Evolutionary conservation across 1,284 basidiomycete genomes (phyloP).

Genomic region (Dichomitus squalens): DNA sequence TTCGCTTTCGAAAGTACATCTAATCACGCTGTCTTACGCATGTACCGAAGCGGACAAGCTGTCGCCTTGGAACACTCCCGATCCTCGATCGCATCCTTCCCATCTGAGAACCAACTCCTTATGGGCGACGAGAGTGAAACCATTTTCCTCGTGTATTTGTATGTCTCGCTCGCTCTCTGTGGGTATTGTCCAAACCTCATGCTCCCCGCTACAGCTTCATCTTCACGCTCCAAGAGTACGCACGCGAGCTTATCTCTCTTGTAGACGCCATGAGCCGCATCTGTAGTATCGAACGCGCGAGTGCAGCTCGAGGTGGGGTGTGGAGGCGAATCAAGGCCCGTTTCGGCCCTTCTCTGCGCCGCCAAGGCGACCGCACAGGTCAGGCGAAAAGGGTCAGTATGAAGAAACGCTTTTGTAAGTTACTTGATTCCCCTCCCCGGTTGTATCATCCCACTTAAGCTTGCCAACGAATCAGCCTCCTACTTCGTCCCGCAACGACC

Average conservation of each 20-base stretch:
- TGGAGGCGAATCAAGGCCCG: constrained; percentile 39
- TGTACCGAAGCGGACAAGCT: constrained; percentile 65
- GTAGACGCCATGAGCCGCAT: constrained; percentile 82
- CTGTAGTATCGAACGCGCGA: constrained; percentile 60
- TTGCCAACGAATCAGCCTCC: constrained; percentile 45
- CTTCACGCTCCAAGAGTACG: constrained; percentile 92
- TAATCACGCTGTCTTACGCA: constrained; percentile 77
- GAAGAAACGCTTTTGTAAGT: constrained; percentile 31
- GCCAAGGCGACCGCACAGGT: too few relatives aligned
- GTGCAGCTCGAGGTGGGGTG: constrained; percentile 42
- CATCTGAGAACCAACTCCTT: constrained; percentile 41
- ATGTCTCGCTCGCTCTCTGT: constrained; percentile 31
- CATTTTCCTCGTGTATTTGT: constrained; percentile 92
- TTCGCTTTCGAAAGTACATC: constrained; percentile 80
- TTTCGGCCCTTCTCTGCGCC: not conserved
- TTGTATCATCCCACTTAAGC: constrained; percentile 10
- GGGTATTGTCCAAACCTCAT: not conserved
- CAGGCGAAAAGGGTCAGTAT: constrained; percentile 8
- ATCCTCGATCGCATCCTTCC: constrained; percentile 35
- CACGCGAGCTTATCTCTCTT: constrained; percentile 78
- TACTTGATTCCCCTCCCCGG: not conserved
- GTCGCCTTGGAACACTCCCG: constrained; percentile 36
- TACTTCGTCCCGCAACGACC: constrained; percentile 64
- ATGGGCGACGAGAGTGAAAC: constrained; percentile 57
- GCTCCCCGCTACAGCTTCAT: constrained; percentile 65